Conservation (phyloP, 345 rosid species). For the Salix koriyanagi region DNA sequence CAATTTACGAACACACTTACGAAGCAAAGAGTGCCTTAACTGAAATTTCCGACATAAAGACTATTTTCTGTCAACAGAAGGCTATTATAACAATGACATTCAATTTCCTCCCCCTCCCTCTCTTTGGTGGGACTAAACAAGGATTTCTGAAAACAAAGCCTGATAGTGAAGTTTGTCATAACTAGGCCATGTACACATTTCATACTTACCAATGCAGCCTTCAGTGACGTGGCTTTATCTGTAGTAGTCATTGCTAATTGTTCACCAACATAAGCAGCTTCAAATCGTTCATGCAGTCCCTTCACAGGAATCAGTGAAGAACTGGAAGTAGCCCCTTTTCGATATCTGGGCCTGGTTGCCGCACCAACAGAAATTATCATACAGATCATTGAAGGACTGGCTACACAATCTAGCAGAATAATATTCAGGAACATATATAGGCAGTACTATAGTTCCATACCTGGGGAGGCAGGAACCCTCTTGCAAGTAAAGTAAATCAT, state of each 20-base stretch:
- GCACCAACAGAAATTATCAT: conserved; percentile 2
- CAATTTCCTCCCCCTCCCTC: too few relatives aligned
- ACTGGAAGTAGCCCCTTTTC: not conserved
- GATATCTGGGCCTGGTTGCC: conserved; percentile 24
- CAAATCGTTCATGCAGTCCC: conserved; percentile 13
- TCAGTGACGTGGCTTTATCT: conserved; percentile 1
- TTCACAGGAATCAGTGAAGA: conserved; percentile 7
- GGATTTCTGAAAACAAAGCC: not conserved
- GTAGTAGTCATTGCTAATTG: not conserved
- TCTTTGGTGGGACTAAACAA: not conserved
- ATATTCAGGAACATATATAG: not conserved
- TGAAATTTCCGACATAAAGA: not conserved
- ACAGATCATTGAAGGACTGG: not conserved
- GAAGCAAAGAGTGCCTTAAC: not conserved
- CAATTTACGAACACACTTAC: not conserved
- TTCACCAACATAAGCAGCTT: conserved; percentile 5
- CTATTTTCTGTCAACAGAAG: too few relatives aligned
- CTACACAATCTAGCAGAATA: not conserved
- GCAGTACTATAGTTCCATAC: not conserved
- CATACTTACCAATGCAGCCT: conserved; percentile 14
- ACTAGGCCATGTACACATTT: not conserved
- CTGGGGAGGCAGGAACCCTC: conserved; percentile 29
- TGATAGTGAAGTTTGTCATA: not conserved
- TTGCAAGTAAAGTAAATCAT: conserved; percentile 23
- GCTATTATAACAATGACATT: too few relatives aligned